phyloP scores from a whole-genome alignment of 2,329 filamentous ascomycete genomes.

The Talaromyces sp. region DNA sequence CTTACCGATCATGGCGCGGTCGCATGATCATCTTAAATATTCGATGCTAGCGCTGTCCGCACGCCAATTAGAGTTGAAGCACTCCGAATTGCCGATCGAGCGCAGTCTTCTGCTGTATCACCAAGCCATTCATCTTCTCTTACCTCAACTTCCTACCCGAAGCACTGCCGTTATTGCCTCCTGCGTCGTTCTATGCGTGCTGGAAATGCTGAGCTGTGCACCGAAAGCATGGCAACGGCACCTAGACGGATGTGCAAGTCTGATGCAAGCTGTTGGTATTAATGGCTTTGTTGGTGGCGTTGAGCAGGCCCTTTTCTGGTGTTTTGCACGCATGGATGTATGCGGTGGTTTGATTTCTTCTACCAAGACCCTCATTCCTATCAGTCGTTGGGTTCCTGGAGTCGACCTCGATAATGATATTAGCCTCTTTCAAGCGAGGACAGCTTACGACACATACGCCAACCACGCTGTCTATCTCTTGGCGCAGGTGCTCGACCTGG shows the following conservation, averaged over 20 bases:
- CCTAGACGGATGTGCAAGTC: slow-evolving; percentile 51
- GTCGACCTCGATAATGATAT: not conserved
- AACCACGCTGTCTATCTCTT: slow-evolving; percentile 56
- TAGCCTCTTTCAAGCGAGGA: not conserved
- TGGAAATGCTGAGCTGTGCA: slow-evolving; percentile 46
- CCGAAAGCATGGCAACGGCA: slow-evolving; percentile 50
- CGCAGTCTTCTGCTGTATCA: slow-evolving; percentile 52
- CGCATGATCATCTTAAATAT: slow-evolving; percentile 42
- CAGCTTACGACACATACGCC: slow-evolving; percentile 49
- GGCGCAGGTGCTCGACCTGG: slow-evolving; percentile 47
- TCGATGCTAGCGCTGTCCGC: slow-evolving; percentile 52
- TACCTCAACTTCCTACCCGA: slow-evolving; percentile 44
- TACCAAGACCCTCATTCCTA: slow-evolving; percentile 41
- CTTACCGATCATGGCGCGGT: slow-evolving; percentile 45
- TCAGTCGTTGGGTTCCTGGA: not conserved
- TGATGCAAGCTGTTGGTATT: slow-evolving; percentile 48
- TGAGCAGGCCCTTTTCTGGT: slow-evolving; percentile 54
- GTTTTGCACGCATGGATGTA: slow-evolving; percentile 53
- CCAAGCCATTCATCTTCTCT: slow-evolving; percentile 45
- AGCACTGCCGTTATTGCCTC: slow-evolving; percentile 49
- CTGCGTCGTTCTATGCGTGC: slow-evolving; percentile 50
- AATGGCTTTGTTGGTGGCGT: slow-evolving; percentile 48
- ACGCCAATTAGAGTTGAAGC: slow-evolving; percentile 49
- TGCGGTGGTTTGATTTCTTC: slow-evolving; percentile 52
- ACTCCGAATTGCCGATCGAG: slow-evolving; percentile 36